Conservation (phyloP, 148 eudicot species). For the Vaccinium myrtillus region DNA sequence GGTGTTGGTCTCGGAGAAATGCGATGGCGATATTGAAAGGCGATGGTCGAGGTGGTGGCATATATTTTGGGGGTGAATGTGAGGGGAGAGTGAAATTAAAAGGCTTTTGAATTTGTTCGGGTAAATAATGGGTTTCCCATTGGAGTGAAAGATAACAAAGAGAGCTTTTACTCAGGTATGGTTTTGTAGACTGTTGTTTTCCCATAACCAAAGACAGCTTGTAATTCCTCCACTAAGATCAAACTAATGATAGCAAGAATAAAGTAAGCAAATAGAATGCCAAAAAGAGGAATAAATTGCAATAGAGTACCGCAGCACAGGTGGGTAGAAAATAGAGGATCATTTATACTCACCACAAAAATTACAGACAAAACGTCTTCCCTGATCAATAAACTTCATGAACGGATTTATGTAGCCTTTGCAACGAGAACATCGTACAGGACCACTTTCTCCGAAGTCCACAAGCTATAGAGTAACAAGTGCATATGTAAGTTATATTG, state of each 20-base stretch:
- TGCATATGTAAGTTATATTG: conserved; percentile 11
- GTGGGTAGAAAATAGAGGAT: neutral
- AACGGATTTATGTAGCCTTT: conserved; percentile 98
- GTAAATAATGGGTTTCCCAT: no score
- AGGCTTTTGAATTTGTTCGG: no score
- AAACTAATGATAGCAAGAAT: neutral
- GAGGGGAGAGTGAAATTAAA: no score
- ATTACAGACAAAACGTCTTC: conserved; percentile 90
- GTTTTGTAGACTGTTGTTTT: no score
- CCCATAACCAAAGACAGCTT: neutral
- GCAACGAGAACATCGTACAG: conserved; percentile 98
- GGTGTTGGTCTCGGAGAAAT: no score
- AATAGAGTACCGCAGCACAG: neutral
- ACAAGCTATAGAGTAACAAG: conserved; percentile 52
- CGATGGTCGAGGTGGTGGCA: no score
- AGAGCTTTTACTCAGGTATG: no score
- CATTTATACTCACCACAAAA: conserved; percentile 70
- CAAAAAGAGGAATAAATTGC: neutral
- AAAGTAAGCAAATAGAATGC: neutral
- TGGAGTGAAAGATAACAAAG: no score
- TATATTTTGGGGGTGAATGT: no score
- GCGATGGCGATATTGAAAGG: no score
- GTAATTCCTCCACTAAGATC: conserved; percentile 8
- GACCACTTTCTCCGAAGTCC: conserved; percentile 97
- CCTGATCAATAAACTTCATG: conserved; percentile 95